phyloP scores from a whole-genome alignment of 1,139 yeast species.

The Magnusiomyces paraingens region DNA sequence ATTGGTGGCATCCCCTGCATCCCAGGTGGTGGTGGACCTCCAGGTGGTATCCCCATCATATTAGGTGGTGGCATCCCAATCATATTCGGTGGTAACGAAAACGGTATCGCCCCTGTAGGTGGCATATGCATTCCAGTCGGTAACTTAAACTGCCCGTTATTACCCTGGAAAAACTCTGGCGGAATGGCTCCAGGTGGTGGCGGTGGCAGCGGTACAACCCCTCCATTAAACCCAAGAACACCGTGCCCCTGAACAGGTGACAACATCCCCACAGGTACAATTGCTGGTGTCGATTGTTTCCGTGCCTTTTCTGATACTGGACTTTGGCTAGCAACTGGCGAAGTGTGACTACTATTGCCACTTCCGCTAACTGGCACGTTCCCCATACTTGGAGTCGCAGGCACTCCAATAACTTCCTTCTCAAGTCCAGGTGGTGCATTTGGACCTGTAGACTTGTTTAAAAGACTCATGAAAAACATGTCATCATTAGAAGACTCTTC shows the following conservation, averaged over 20 bases:
- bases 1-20: not conserved
- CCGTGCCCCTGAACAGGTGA: not conserved
- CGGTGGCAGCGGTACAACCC: not conserved
- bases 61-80: not conserved
- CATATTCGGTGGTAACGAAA: constrained; percentile 2
- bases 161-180: not conserved
- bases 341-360: not conserved
- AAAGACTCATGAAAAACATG: constrained; percentile 27
- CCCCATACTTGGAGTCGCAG: too few relatives aligned
- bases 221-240: not conserved
- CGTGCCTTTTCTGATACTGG: not conserved
- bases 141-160: not conserved
- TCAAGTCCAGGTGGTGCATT: constrained; percentile 1
- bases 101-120: constrained; percentile 4
- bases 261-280: not conserved
- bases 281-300: not conserved
- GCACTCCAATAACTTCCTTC: too few relatives aligned
- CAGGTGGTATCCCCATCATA: not conserved
- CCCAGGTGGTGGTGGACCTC: not conserved
- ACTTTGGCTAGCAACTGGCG: not conserved
- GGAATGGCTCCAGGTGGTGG: constrained; percentile 1
- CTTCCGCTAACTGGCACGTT: not conserved
- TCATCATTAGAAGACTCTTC: constrained; percentile 19
- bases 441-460: constrained; percentile 20
- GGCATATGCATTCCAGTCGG: constrained; percentile 1